Evolutionary conservation across 345 rosid genomes (phyloP).

Genomic region (Reutealis trisperma): DNA sequence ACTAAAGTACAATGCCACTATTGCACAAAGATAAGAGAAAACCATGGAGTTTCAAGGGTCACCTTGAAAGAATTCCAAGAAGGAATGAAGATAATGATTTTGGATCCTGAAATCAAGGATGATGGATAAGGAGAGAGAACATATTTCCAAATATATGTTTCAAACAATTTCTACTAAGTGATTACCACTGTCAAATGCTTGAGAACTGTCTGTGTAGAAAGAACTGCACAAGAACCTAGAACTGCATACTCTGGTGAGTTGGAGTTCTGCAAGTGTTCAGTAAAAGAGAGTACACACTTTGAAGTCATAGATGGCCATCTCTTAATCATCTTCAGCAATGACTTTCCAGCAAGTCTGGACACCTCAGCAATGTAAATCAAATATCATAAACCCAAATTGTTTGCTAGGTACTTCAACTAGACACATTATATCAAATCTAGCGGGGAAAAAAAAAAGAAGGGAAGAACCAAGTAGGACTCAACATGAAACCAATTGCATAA

Average conservation of each 20-base stretch:
- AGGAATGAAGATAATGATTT: conserved; percentile 78
- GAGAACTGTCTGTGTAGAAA: conserved; percentile 89
- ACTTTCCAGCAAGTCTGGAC: conserved; percentile 88
- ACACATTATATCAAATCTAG: not conserved
- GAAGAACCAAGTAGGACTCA: not conserved
- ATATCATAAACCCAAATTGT: not conserved
- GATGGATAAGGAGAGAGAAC: conserved; percentile 31
- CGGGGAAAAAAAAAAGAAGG: not conserved
- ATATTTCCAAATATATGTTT: conserved; percentile 20
- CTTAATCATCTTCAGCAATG: conserved; percentile 85
- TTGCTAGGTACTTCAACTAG: not conserved
- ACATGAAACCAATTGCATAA: not conserved
- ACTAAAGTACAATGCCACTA: not conserved
- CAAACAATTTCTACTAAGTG: conserved; percentile 25
- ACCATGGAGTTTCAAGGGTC: not conserved
- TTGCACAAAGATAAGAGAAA: not conserved
- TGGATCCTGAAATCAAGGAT: conserved; percentile 66
- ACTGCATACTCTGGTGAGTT: conserved; percentile 71
- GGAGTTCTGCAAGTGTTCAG: conserved; percentile 63
- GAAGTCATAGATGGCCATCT: conserved; percentile 94
- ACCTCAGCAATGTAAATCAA: conserved; percentile 30
- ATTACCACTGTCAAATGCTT: conserved; percentile 89
- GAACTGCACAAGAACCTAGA: conserved; percentile 91
- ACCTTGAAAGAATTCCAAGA: conserved; percentile 92
- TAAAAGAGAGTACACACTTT: conserved; percentile 74